Evolutionary conservation across 176 grass and related monocot genomes (phyloP).

Genomic region (Triticum turgidum): DNA sequence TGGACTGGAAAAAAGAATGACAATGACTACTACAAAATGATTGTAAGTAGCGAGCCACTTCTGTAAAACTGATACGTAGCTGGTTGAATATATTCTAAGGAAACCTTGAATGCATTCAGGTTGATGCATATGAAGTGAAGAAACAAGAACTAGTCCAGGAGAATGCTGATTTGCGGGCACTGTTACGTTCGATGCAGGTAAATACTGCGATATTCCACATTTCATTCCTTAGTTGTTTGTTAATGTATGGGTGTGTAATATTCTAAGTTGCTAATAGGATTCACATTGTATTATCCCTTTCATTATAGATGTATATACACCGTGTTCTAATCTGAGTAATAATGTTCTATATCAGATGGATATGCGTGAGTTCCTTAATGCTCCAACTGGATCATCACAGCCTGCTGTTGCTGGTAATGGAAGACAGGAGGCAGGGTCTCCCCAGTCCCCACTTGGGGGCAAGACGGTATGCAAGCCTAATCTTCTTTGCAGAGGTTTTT

Average conservation of each 20-base stretch:
- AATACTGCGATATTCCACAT: conserved; percentile 8
- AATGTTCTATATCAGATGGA: conserved; percentile 62
- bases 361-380: conserved; percentile 97
- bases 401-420: conserved; percentile 57
- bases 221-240: neutral
- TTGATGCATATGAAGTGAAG: conserved; percentile 97
- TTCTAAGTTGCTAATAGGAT: neutral
- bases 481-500: conserved; percentile 4
- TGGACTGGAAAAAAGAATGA: conserved; percentile 98
- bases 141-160: conserved; percentile 92
- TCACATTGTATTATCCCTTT: conserved; percentile 1
- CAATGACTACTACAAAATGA: conserved; percentile 97
- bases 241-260: neutral
- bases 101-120: conserved; percentile 42
- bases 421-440: conserved; percentile 62
- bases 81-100: conserved; percentile 30
- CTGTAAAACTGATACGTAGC: neutral
- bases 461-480: conserved; percentile 58
- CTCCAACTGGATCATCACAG: conserved; percentile 74
- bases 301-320: neutral
- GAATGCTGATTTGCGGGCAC: conserved; percentile 83
- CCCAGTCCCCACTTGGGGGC: conserved; percentile 84
- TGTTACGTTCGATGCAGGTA: conserved; percentile 98
- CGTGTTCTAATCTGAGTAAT: conserved; percentile 9
- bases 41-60: conserved; percentile 57